Evolutionary conservation across 2,329 filamentous ascomycete genomes (phyloP).

Genomic region (Fusarium sp.): DNA sequence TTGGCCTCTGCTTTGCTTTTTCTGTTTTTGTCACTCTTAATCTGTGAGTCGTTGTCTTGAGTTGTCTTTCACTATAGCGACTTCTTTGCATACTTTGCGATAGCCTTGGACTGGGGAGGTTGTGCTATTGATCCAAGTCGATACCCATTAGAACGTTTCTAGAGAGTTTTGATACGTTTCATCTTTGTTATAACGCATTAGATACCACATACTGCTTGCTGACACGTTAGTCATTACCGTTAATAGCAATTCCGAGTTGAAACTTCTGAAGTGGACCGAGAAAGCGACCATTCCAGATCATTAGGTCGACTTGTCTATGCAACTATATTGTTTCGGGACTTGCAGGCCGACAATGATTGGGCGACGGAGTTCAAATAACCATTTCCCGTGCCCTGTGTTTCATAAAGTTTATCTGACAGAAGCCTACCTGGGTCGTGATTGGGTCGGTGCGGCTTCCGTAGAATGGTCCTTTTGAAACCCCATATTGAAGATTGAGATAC

Average conservation of each 20-base stretch:
- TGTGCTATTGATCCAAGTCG: slow-evolving; percentile 21
- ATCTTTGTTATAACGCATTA: slow-evolving; percentile 14
- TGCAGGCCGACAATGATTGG: not conserved
- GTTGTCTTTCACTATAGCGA: slow-evolving; percentile 8
- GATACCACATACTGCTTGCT: slow-evolving; percentile 23
- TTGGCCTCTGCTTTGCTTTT: slow-evolving; percentile 1
- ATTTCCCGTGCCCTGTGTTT: not conserved
- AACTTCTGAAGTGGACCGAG: not conserved
- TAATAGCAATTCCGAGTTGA: slow-evolving; percentile 7
- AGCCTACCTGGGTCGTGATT: not conserved
- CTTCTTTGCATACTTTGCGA: slow-evolving; percentile 22
- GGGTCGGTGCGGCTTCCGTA: not conserved
- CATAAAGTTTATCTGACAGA: not conserved
- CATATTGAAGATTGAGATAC: not conserved
- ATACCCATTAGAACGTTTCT: slow-evolving; percentile 41
- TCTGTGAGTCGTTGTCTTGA: not conserved
- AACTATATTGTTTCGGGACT: not conserved
- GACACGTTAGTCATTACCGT: not conserved
- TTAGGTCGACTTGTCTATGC: not conserved
- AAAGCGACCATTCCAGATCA: not conserved
- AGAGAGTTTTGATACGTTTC: slow-evolving; percentile 26
- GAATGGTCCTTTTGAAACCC: not conserved
- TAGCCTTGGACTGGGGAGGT: slow-evolving; percentile 4
- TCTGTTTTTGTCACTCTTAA: not conserved
- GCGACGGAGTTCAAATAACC: not conserved